A percentile compares a stretch with the other conserved stretches of the same genome.
phyloP scores from a whole-genome alignment of 2,329 filamentous ascomycete species.

The Curvularia spicifera region DNA sequence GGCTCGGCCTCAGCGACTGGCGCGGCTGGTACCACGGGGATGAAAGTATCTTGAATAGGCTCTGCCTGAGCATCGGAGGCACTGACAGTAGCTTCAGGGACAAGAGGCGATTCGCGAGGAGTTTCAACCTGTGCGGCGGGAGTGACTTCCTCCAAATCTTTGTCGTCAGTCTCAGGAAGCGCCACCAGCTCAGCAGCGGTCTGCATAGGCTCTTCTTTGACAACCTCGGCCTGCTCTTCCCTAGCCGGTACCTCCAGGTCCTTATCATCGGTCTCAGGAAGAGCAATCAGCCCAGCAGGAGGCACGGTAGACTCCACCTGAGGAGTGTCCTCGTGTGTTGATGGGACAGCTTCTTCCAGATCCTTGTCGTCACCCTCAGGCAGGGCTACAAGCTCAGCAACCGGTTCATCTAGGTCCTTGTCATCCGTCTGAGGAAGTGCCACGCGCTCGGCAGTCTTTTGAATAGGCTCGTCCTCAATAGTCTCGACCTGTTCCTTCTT shows the following conservation, averaged over 20 bases:
- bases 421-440: not conserved
- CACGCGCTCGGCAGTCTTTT: not conserved
- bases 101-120: not conserved
- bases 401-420: not conserved
- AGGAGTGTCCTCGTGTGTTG: not conserved
- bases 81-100: not conserved
- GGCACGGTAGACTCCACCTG: not conserved
- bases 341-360: not conserved
- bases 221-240: not conserved
- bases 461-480: not conserved
- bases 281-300: constrained; percentile 9
- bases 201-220: not conserved
- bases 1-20: not conserved
- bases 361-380: not conserved
- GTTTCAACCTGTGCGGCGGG: not conserved
- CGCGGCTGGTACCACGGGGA: not conserved
- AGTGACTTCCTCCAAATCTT: constrained; percentile 5
- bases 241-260: constrained; percentile 1
- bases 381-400: not conserved
- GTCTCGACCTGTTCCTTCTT: not conserved
- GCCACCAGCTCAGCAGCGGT: constrained; percentile 8
- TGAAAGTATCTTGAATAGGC: constrained; percentile 11
- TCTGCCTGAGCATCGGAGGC: constrained; percentile 6
- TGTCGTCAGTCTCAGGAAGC: constrained; percentile 9
- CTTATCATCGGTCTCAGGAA: constrained; percentile 8